Evolutionary conservation across 805 yeast species (phyloP).

Genomic region (Barnettozyma sucrosica): DNA sequence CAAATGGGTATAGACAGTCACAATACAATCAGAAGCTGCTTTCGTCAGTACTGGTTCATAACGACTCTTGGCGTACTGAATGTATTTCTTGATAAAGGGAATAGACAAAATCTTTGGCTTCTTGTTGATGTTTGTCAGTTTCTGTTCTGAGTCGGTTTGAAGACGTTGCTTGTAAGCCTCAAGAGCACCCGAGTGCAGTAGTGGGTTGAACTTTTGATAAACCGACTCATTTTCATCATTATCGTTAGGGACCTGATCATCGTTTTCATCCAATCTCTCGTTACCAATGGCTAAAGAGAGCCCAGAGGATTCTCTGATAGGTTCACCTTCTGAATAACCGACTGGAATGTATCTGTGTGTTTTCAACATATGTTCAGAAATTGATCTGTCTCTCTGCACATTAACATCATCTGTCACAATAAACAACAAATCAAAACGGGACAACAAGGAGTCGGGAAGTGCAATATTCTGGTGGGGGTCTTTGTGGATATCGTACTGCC

Average conservation of each 20-base stretch:
- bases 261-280: constrained; percentile 43
- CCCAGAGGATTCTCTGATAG: constrained; percentile 71
- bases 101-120: constrained; percentile 57
- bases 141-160: constrained; percentile 9
- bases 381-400: constrained; percentile 74
- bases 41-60: constrained; percentile 73
- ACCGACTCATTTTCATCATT: constrained; percentile 37
- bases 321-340: constrained; percentile 89
- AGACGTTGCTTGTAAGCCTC: constrained; percentile 29
- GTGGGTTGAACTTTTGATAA: constrained; percentile 78
- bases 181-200: constrained; percentile 75
- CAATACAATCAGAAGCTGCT: constrained; percentile 75
- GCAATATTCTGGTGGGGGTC: constrained; percentile 97
- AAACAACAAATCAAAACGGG: constrained; percentile 93
- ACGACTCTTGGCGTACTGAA: constrained; percentile 90
- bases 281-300: constrained; percentile 81
- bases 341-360: constrained; percentile 88
- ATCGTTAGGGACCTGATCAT: constrained; percentile 46
- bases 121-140: constrained; percentile 28
- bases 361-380: constrained; percentile 90
- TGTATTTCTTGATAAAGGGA: constrained; percentile 83
- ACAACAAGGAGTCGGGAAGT: constrained; percentile 88
- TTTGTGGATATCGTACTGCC: constrained; percentile 92
- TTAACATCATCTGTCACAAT: constrained; percentile 94
- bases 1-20: constrained; percentile 69